A percentile compares a stretch with the other conserved stretches of the same genome.
These are phyloP conservation scores for Populus tomentosa DNA, from an alignment of 441 rosid genomes.

Conservation along the genomic window DNA sequence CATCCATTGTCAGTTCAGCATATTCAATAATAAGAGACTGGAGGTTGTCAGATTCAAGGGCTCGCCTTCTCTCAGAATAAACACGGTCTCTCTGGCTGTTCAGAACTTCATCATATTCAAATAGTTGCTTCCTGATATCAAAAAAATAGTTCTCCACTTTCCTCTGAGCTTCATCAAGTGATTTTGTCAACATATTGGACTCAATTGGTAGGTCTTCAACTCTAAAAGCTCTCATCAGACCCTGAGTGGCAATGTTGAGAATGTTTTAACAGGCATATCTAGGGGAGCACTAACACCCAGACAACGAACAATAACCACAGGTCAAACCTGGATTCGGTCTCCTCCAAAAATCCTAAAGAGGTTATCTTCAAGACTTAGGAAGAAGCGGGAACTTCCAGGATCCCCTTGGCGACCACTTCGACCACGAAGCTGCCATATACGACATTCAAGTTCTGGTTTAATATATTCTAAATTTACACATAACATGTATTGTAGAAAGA, in stretches of 20 bases:
- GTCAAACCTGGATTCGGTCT: conserved; percentile 84
- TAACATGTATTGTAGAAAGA: background rate
- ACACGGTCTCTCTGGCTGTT: conserved; percentile 99
- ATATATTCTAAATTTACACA: background rate
- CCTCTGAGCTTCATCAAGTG: conserved; percentile 96
- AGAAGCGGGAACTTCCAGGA: conserved; percentile 98
- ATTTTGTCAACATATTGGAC: conserved; percentile 89
- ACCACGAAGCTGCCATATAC: conserved; percentile 67
- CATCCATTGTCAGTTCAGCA: conserved; percentile 97
- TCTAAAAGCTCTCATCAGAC: conserved; percentile 94
- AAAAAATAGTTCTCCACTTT: conserved; percentile 97
- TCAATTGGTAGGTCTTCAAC: conserved; percentile 97
- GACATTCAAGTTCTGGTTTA: conserved; percentile 11
- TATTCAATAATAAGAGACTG: conserved; percentile 86
- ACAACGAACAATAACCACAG: conserved; percentile 12
- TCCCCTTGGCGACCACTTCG: conserved; percentile 97
- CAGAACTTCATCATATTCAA: conserved; percentile 93
- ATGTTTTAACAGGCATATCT: conserved; percentile 7
- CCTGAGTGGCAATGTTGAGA: conserved; percentile 43
- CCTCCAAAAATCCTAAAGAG: conserved; percentile 93
- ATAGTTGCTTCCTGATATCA: conserved; percentile 87
- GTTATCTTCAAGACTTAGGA: conserved; percentile 96
- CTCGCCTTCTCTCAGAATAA: conserved; percentile 93
- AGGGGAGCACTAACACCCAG: conserved; percentile 7
- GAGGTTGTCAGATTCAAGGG: conserved; percentile 83